Percentiles rank a stretch among this genome's conserved stretches.
These are phyloP conservation scores for Stylosanthes scabra DNA, from an alignment of 331 rosid species.

Conservation along the genomic window DNA sequence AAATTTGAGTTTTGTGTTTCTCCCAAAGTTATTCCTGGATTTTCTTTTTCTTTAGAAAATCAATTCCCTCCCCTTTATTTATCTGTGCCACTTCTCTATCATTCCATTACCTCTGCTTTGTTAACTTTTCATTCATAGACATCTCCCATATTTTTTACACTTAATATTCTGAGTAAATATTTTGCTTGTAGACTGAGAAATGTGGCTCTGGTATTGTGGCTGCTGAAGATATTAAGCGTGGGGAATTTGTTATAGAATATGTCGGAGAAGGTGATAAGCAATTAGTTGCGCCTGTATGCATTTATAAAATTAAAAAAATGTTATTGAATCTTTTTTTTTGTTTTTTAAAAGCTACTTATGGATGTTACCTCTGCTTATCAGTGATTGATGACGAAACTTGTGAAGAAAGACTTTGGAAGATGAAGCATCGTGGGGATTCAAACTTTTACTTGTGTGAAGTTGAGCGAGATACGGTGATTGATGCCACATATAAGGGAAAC, in stretches of 20 bases:
- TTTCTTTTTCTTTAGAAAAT: constrained; percentile 14
- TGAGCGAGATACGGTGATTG: constrained; percentile 97
- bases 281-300: constrained; percentile 3
- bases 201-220: constrained; percentile 95
- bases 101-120: not conserved
- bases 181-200: constrained; percentile 83
- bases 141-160: constrained; percentile 1
- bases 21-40: constrained; percentile 6
- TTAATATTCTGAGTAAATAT: constrained; percentile 34
- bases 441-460: constrained; percentile 95
- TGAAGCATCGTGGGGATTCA: constrained; percentile 96
- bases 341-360: constrained; percentile 31
- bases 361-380: constrained; percentile 45
- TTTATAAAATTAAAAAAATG: not conserved
- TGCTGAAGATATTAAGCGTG: constrained; percentile 84
- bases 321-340: not conserved
- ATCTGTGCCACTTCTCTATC: constrained; percentile 31
- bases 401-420: constrained; percentile 94
- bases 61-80: not conserved
- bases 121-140: not conserved
- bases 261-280: constrained; percentile 86
- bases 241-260: constrained; percentile 94
- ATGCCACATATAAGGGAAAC: constrained; percentile 96
- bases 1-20: constrained; percentile 5
- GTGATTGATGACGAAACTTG: constrained; percentile 96